A percentile compares a stretch with the other conserved stretches of the same genome.
Evolutionary conservation across 768 basidiomycete species (phyloP).

Genomic region (Lactarius indigo): DNA sequence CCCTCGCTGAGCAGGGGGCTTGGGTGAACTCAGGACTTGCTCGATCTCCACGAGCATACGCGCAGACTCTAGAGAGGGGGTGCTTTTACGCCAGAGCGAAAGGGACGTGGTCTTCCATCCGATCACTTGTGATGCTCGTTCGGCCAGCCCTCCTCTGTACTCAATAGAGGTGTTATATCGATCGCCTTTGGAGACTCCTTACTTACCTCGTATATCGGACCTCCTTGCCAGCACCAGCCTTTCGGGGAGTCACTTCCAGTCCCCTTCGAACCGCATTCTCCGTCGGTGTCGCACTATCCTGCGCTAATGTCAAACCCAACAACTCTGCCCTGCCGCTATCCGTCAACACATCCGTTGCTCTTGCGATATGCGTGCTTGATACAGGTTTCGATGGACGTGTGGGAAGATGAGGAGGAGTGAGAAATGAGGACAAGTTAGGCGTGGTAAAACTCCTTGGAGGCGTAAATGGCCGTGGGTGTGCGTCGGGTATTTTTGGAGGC

Average conservation of each 20-base stretch:
- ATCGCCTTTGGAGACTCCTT: neutral
- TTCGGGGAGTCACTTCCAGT: constrained; percentile 56
- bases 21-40: neutral
- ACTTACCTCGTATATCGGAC: constrained; percentile 47
- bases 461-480: constrained; percentile 13
- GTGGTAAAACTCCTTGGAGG: constrained; percentile 9
- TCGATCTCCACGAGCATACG: constrained; percentile 15
- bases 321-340: constrained; percentile 49
- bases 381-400: constrained; percentile 40
- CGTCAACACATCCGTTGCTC: constrained; percentile 49
- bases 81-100: constrained; percentile 20
- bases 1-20: constrained; percentile 16
- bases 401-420: neutral
- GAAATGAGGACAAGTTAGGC: constrained; percentile 4
- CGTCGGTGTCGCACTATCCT: constrained; percentile 38
- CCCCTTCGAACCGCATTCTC: constrained; percentile 46
- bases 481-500: neutral
- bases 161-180: neutral
- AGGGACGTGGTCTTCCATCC: constrained; percentile 9
- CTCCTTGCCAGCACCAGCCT: constrained; percentile 40
- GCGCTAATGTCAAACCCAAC: constrained; percentile 50
- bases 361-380: constrained; percentile 49
- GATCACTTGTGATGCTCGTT: constrained; percentile 16
- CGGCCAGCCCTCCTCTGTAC: constrained; percentile 19
- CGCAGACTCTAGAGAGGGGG: constrained; percentile 14